These are phyloP conservation scores for Cyclotella cryptica DNA, from an alignment of 108 stramenopile species.

Conservation along the genomic window DNA sequence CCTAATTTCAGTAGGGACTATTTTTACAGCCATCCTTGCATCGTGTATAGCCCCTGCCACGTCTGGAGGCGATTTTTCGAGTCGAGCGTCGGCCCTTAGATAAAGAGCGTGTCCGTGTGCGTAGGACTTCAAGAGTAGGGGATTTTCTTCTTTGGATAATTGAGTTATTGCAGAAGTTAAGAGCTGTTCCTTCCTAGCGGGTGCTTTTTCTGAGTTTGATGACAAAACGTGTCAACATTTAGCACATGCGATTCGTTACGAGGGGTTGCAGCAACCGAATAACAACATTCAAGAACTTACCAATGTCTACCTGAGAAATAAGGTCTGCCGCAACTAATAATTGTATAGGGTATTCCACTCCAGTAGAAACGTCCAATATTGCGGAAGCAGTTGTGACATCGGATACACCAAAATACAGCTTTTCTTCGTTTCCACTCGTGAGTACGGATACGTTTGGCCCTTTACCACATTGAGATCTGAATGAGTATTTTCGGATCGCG, in stretches of 20 bases:
- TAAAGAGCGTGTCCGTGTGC: slow-evolving; percentile 47
- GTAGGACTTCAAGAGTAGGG: slow-evolving; percentile 28
- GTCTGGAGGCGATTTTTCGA: slow-evolving; percentile 42
- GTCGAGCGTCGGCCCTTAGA: slow-evolving; percentile 45
- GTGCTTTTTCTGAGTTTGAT: slow-evolving; percentile 11
- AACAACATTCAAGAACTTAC: slow-evolving; percentile 23
- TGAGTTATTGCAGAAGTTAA: slow-evolving; percentile 31
- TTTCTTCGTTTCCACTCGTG: slow-evolving; percentile 32
- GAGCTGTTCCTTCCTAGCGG: slow-evolving; percentile 35
- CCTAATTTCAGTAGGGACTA: slow-evolving; percentile 30
- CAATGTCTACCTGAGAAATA: slow-evolving; percentile 34
- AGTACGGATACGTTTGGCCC: slow-evolving; percentile 51
- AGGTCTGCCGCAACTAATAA: slow-evolving; percentile 45
- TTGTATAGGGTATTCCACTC: slow-evolving; percentile 34
- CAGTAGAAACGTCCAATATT: slow-evolving; percentile 40
- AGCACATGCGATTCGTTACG: background rate
- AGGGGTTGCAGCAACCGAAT: background rate
- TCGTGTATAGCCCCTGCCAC: slow-evolving; percentile 44
- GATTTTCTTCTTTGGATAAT: slow-evolving; percentile 38
- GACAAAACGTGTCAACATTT: background rate
- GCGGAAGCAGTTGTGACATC: slow-evolving; percentile 48
- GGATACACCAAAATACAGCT: slow-evolving; percentile 38
- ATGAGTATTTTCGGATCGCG: background rate
- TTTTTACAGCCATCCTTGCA: slow-evolving; percentile 37
- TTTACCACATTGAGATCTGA: slow-evolving; percentile 50